phyloP scores from a whole-genome alignment of 2,329 filamentous ascomycete species.

The Exophiala xenobiotica region DNA sequence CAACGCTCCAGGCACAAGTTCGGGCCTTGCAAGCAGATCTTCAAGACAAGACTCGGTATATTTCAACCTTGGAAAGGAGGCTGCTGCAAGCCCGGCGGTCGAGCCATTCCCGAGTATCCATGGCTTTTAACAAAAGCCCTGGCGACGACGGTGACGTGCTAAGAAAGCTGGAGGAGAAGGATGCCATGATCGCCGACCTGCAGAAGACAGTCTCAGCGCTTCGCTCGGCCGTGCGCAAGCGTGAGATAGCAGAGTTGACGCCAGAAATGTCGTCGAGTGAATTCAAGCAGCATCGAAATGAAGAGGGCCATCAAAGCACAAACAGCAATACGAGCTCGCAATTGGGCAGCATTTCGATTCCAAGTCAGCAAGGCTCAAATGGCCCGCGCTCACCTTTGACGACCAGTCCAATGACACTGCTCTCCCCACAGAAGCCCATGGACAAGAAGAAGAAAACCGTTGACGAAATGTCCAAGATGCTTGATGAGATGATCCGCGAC shows the following conservation, averaged over 20 bases:
- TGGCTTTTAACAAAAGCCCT: constrained; percentile 67
- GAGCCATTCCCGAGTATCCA: constrained; percentile 83
- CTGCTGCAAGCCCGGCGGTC: constrained; percentile 85
- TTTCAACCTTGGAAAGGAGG: constrained; percentile 87
- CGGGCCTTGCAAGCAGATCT: constrained; percentile 91
- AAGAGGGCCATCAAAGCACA: constrained; percentile 30
- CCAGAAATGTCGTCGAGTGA: constrained; percentile 38
- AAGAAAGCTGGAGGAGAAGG: constrained; percentile 92
- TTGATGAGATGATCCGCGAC: constrained; percentile 95
- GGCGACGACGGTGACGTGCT: constrained; percentile 75
- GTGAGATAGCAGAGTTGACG: constrained; percentile 71
- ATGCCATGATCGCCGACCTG: constrained; percentile 89
- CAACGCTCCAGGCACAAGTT: constrained; percentile 80
- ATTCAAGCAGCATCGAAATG: constrained; percentile 32
- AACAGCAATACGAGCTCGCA: constrained; percentile 35
- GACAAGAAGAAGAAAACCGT: constrained; percentile 66
- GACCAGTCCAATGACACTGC: constrained; percentile 33
- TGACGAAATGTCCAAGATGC: constrained; percentile 88
- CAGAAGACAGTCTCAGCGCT: constrained; percentile 89
- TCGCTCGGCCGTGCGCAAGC: constrained; percentile 78
- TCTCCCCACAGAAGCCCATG: constrained; percentile 37
- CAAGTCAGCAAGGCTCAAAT: constrained; percentile 9
- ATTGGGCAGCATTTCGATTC: constrained; percentile 26
- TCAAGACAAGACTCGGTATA: constrained; percentile 95
- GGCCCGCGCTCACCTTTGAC: constrained; percentile 21